Base-by-base conservation (phyloP, 2,329 filamentous ascomycete genomes). In the Pyricularia sp. region DNA sequence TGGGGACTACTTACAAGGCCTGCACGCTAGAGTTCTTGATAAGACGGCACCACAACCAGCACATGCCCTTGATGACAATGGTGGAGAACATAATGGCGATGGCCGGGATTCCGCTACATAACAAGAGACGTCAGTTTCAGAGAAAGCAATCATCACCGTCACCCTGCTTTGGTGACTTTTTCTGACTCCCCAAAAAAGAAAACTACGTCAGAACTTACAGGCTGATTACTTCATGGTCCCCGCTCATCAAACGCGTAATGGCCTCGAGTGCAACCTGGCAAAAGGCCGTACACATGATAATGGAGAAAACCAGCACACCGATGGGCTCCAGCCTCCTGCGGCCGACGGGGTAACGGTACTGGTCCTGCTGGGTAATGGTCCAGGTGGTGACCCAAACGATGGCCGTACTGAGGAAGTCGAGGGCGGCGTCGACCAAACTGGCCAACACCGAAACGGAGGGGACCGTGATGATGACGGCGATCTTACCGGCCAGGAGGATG, bases 231-330 rank as follows among this genome's bases (percentile, higher is more conserved):
- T 84, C 82, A 73, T 88, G 91, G 69, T 92, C 84, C 2, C 82
- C 77, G 14, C 83, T 81, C 9, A 83, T 81, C 9, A 95, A 83
- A 2, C 88, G 86, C 71, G 88, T 84, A 33, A 91, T 79, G 74
- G 90, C 92, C 78, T 93, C 82, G 12, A 94, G 81, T 55, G 85
- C 87, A 59, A 95, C 92, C 78, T 95, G 92, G 72, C 88, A 87
- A 79, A 95, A 94, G 0, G 90, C 92, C 0, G 90, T 93, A 71
- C 94, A 90, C 91, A 95, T 95, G 75, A 94, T 92, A 70, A 94
- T 86, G 20, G 90, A 91, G 79, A 94, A 95, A 69, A 94, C 88
- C 4, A 95, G 82, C 2, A 95, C 90, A 31, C 92, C 92, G 6
- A 95, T 85, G 1, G 92, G 92, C 75, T 94, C 92, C 65, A 95